phyloP scores from a whole-genome alignment of 83 land plant species.

The Thuja plicata region DNA sequence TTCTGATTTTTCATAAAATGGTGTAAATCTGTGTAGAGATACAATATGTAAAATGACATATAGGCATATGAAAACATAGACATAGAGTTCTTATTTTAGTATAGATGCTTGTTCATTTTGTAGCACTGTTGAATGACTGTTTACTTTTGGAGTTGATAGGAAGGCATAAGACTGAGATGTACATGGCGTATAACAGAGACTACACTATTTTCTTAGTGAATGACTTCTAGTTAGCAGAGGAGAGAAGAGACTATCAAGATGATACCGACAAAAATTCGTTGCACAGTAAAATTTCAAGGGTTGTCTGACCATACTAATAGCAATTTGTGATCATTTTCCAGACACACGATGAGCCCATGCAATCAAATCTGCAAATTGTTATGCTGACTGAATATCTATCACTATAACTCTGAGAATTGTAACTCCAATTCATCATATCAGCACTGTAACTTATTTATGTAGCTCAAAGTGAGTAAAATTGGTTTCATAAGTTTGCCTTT shows the following conservation, averaged over 20 bases:
- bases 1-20: neutral
- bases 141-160: neutral
- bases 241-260: neutral
- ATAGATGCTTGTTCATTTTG: neutral
- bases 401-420: too few relatives aligned
- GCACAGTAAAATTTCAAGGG: neutral
- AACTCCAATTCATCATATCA: too few relatives aligned
- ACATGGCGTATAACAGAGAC: neutral
- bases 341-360: too few relatives aligned
- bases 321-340: too few relatives aligned
- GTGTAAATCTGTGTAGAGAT: neutral
- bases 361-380: too few relatives aligned
- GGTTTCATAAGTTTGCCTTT: too few relatives aligned
- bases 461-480: too few relatives aligned
- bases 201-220: neutral
- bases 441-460: too few relatives aligned
- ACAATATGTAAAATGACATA: neutral
- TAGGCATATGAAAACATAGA: neutral
- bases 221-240: constrained; percentile 9
- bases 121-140: neutral
- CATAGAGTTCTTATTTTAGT: neutral
- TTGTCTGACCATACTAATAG: too few relatives aligned
- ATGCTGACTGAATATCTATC: too few relatives aligned
- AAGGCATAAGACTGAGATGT: neutral
- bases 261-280: constrained; percentile 11